Evolutionary conservation across 225 moss, liverwort and hornwort genomes (phyloP).

Genomic region (Physcomitrium patens): DNA sequence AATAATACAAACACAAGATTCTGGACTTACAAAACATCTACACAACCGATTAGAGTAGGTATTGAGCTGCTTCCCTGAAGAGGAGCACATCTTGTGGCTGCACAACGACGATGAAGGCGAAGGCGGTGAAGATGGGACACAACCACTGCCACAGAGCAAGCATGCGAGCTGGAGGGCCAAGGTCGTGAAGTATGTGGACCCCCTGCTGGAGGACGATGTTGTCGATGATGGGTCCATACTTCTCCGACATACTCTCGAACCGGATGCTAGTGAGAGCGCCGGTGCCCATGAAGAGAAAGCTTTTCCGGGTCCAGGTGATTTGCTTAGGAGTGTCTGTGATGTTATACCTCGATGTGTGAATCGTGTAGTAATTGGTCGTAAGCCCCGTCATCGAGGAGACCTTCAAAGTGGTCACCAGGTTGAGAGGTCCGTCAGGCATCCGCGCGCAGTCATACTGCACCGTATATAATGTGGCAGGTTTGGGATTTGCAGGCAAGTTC

Average conservation of each 20-base stretch:
- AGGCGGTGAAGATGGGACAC: constrained; percentile 21
- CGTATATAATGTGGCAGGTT: constrained; percentile 43
- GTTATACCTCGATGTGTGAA: constrained; percentile 38
- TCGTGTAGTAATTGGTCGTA: constrained; percentile 28
- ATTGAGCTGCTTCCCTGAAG: not conserved
- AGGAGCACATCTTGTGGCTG: not conserved
- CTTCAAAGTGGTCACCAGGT: constrained; percentile 38
- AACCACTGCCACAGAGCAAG: constrained; percentile 5
- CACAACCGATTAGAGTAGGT: too few species aligned
- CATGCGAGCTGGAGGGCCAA: constrained; percentile 19
- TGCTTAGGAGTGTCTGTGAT: constrained; percentile 30
- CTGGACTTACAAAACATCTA: too few species aligned
- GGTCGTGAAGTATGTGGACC: constrained; percentile 39
- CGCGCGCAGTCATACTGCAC: constrained; percentile 54
- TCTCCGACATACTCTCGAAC: constrained; percentile 65
- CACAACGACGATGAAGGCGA: constrained; percentile 7
- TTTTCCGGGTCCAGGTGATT: constrained; percentile 48
- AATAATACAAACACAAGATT: too few species aligned
- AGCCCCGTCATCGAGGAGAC: constrained; percentile 42
- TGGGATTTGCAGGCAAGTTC: constrained; percentile 38
- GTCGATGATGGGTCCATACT: constrained; percentile 53
- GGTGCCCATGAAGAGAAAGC: constrained; percentile 54
- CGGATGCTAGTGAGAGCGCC: constrained; percentile 36
- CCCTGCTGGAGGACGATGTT: constrained; percentile 46
- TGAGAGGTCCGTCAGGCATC: constrained; percentile 50